phyloP scores from a whole-genome alignment of 306 rosid genomes.

The Cucurbita maxima region DNA sequence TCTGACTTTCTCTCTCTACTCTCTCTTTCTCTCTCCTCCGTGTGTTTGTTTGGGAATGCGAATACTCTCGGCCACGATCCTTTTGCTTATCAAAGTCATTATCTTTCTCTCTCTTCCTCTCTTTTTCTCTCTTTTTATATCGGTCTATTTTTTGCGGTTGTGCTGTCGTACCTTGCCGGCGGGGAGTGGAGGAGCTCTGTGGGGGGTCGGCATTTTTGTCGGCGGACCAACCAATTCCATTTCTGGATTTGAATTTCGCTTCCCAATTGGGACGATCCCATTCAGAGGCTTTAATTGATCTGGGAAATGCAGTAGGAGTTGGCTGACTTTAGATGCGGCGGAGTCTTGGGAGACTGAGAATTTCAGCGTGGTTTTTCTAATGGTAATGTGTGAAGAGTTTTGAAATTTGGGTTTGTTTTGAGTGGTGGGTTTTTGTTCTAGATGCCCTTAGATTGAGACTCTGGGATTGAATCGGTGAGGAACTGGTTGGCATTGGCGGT shows the following conservation, averaged over 20 bases:
- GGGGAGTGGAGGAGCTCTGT: background rate
- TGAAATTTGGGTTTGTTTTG: background rate
- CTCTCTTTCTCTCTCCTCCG: slow-evolving; percentile 1
- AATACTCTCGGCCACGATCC: slow-evolving; percentile 6
- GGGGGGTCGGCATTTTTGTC: background rate
- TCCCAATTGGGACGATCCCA: background rate
- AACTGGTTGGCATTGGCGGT: background rate
- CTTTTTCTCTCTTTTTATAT: background rate
- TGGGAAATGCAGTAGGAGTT: background rate
- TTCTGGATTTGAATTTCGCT: background rate
- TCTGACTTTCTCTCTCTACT: background rate
- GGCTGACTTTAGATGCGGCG: background rate
- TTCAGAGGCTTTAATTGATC: background rate
- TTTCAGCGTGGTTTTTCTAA: background rate
- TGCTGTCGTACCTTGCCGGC: background rate
- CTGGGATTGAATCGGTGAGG: background rate
- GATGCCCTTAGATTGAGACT: no score
- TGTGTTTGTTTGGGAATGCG: background rate
- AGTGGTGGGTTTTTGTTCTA: no score
- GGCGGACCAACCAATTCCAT: background rate
- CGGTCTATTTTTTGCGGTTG: background rate
- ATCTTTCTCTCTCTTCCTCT: background rate
- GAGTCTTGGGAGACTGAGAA: background rate
- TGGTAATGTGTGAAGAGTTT: slow-evolving; percentile 10
- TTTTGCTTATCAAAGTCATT: slow-evolving; percentile 10